Evolutionary conservation across 768 basidiomycete genomes (phyloP).

Genomic region (Leccinum obscurum): DNA sequence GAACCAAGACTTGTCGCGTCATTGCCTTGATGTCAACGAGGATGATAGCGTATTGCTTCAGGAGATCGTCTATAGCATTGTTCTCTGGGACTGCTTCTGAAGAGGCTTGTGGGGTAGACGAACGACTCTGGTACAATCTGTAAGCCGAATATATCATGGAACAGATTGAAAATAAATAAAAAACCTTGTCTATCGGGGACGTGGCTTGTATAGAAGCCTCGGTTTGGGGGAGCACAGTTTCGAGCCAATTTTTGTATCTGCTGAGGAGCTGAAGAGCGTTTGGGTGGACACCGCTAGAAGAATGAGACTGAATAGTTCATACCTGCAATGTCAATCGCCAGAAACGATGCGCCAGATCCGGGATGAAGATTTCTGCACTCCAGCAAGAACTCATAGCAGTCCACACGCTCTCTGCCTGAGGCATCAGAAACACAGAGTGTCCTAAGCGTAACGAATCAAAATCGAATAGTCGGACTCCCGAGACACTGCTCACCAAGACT

Average conservation of each 20-base stretch:
- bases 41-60: constrained; percentile 65
- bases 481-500: constrained; percentile 40
- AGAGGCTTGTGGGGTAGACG: constrained; percentile 51
- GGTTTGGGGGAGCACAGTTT: constrained; percentile 46
- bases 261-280: constrained; percentile 62
- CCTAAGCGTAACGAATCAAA: constrained; percentile 15
- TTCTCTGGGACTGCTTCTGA: constrained; percentile 55
- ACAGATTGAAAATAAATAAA: neutral
- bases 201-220: constrained; percentile 40
- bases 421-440: constrained; percentile 47
- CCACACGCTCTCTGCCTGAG: constrained; percentile 71
- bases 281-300: constrained; percentile 3
- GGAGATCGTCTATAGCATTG: constrained; percentile 59
- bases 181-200: constrained; percentile 38
- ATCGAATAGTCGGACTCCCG: neutral
- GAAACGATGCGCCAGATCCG: constrained; percentile 79
- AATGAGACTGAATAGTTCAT: constrained; percentile 6
- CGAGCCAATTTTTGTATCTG: constrained; percentile 80
- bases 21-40: constrained; percentile 68
- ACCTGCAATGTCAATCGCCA: constrained; percentile 94
- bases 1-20: constrained; percentile 46
- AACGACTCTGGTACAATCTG: constrained; percentile 37
- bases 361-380: constrained; percentile 84
- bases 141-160: constrained; percentile 1
- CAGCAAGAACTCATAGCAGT: constrained; percentile 77